Base-by-base conservation (phyloP, 352 stramenopile species). In the Pythium plurisporium region DNA sequence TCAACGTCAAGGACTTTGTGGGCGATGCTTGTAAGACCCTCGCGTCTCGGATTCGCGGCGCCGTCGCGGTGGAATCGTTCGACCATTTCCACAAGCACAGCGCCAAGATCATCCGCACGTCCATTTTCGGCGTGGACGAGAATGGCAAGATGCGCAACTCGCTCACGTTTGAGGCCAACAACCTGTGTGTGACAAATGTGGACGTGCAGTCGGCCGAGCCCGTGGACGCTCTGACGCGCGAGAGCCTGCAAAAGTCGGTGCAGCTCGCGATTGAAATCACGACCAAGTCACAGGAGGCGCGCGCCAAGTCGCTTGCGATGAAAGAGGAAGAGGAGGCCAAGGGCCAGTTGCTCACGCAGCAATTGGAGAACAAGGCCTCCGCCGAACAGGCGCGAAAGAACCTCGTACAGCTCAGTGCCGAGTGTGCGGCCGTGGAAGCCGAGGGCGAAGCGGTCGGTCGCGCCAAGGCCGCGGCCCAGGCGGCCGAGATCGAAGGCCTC, bases 71-170 rank as follows among this genome's bases (percentile, higher is more conserved):
- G 20, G 72, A 90, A 58, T 73, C 67, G 36, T 92, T 92, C 36
- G 82, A 92, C 44, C 69, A 90, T 53, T 92, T 92, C 62, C 82
- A 92, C 67, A 92, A 92, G 59, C 78, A 90, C 69, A 90, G 79
- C 44, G 81, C 67, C 40, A 71, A 63, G 67, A 92, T 92, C 67
- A 92, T 92, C 33, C 79, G 82, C 27, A 78, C 74, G 15, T 83
- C 82, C 55, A 89, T 92, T 59, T 92, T 92, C 47, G 82, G 82
- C 0, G 54, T 78, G 6, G 80, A 92, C 29, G 72, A 74, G 30
- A 65, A 62, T 27, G 71, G 73, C 26, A 83, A 87, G 49, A 45
- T 89, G 30, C 77, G 77, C 4, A 31, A 61, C n/a, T 63, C 78
- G 17, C 52, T 92, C 34, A 46, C 82, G 23, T 92, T 92, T 57